Evolutionary conservation across 202 grass and related monocot genomes (phyloP), one percentile per base, ranked within the genome.

Genomic region (Panicum hallii): DNA sequence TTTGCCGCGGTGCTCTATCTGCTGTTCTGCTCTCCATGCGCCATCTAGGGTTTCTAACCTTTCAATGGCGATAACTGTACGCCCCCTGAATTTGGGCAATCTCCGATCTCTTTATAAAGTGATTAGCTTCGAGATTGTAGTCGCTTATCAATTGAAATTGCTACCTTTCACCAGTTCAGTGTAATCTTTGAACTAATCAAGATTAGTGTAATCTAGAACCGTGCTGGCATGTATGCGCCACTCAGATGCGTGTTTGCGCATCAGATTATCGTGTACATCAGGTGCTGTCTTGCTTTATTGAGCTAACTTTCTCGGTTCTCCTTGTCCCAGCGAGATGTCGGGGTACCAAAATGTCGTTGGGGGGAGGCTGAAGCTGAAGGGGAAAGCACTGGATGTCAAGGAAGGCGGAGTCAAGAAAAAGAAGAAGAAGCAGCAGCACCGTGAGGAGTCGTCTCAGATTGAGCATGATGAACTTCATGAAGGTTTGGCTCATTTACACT

Each of bases 351-450:
- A 95, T 47, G 86, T 96, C 23, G 91, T 99, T 26, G 91, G 76
- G 8, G 96, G 96, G 9, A 94, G 55, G 90, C 90, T 99, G 54
- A 99, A 88, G 90, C 79, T 99, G 84, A 99, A 99, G 63, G 96
- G 96, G 45, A 99, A 99, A 80, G 86, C 93, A 20, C 71, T 99
- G 54, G 93, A 96, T 83, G 93, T 96, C 15, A 99, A 99, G 86
- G 90, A 91, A 60, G 91, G 91, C 19, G 93, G 89, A 12, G 72
- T 99, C 57, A 96, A 92, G 77, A 96, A 96, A 69, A 91, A 93
- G 32, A 98, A 95, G 81, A 90, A 91, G 80, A 68, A 91, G 78
- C 57, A 92, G n/a, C n/a, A n/a, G 38, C 66, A 75, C 67, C 72
- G 78, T 4, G 78, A 92, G 32, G 87, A 89, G 82, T 88, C 90